Conservation (phyloP, 2,329 filamentous ascomycete genomes). For the Aspergillus sclerotialis region DNA sequence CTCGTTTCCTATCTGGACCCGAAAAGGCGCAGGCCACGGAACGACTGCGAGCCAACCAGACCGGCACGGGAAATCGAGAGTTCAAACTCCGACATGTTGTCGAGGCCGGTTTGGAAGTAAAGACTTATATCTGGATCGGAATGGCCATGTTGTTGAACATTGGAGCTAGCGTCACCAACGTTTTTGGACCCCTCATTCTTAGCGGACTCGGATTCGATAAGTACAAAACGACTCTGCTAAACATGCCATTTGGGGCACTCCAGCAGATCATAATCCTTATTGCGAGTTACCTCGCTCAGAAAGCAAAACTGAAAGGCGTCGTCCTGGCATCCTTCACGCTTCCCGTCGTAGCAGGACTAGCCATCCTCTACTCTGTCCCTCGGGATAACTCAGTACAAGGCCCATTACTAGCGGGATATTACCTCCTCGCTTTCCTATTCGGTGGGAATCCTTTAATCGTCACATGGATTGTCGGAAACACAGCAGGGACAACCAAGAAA, state of each 20-base stretch:
- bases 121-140: constrained; percentile 53
- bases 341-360: constrained; percentile 54
- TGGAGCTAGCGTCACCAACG: constrained; percentile 57
- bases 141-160: constrained; percentile 59
- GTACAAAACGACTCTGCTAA: constrained; percentile 53
- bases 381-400: constrained; percentile 36
- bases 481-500: constrained; percentile 61
- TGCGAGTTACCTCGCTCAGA: constrained; percentile 53
- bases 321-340: constrained; percentile 50
- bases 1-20: constrained; percentile 41
- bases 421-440: constrained; percentile 60
- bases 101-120: constrained; percentile 38
- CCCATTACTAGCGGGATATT: constrained; percentile 54
- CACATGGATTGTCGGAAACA: constrained; percentile 64
- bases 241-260: constrained; percentile 60
- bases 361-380: constrained; percentile 50
- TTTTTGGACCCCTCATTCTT: constrained; percentile 59
- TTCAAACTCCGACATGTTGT: constrained; percentile 41
- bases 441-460: constrained; percentile 60
- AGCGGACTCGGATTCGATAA: constrained; percentile 54
- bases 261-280: constrained; percentile 55
- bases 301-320: constrained; percentile 50
- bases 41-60: constrained; percentile 45
- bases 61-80: constrained; percentile 38
- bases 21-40: constrained; percentile 43